Conservation (phyloP, 257 asterid genomes). For the Agastache rugosa region DNA sequence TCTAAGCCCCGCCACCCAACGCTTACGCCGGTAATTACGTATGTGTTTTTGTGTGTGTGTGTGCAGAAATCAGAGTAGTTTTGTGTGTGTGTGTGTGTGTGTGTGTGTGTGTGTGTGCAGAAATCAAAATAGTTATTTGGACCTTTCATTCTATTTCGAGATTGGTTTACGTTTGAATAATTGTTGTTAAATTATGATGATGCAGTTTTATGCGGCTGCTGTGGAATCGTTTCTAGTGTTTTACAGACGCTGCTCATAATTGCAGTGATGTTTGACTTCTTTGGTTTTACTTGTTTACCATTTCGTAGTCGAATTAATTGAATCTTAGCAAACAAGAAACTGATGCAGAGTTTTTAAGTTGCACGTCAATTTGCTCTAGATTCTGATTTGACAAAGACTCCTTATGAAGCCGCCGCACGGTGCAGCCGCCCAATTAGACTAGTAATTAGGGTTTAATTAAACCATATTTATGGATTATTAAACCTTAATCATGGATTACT, state of each 20-base stretch:
- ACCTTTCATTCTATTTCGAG: slow-evolving; percentile 8
- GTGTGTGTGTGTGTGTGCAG: neutral
- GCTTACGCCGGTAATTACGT: slow-evolving; percentile 56
- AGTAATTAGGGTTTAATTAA: no score
- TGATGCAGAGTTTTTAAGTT: slow-evolving; percentile 22
- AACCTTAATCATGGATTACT: no score
- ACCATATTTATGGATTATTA: no score
- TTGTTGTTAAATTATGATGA: neutral
- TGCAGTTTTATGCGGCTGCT: slow-evolving; percentile 7
- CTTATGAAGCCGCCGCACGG: no score
- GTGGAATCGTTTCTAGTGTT: neutral
- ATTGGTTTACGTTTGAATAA: slow-evolving; percentile 3
- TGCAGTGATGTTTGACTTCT: neutral
- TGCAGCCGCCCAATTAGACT: no score
- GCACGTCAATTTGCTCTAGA: slow-evolving; percentile 22
- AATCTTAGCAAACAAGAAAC: neutral
- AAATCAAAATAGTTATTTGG: neutral
- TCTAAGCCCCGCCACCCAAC: slow-evolving; percentile 42
- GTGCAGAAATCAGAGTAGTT: neutral
- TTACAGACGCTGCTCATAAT: neutral
- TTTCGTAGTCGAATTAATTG: neutral
- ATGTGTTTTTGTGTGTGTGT: neutral
- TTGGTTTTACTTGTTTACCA: neutral
- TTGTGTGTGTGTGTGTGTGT: neutral
- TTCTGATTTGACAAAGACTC: slow-evolving; percentile 10